These are phyloP conservation scores for Orbilia brochopaga DNA, from an alignment of 2,329 filamentous ascomycete species.

Conservation along the genomic window DNA sequence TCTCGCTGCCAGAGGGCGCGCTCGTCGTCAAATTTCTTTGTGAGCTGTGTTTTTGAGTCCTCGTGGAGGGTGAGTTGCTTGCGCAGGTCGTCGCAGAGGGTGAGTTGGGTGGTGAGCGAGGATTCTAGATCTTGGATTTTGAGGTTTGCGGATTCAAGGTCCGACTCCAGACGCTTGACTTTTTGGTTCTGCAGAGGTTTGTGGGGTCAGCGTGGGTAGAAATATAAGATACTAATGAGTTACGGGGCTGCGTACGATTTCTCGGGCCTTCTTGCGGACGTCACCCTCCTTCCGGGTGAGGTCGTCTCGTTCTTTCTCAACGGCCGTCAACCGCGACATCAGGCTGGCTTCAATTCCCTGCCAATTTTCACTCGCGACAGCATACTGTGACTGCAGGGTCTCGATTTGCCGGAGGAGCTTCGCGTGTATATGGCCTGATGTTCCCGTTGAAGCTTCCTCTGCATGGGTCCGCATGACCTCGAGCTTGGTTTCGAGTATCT, in stretches of 20 bases:
- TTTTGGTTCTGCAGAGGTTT: slow-evolving; percentile 66
- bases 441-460: slow-evolving; percentile 86
- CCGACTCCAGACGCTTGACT: slow-evolving; percentile 75
- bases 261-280: slow-evolving; percentile 84
- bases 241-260: slow-evolving; percentile 67
- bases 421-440: slow-evolving; percentile 79
- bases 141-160: slow-evolving; percentile 73
- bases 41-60: slow-evolving; percentile 32
- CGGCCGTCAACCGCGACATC: slow-evolving; percentile 73
- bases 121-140: slow-evolving; percentile 70
- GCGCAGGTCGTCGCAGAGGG: slow-evolving; percentile 68
- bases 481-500: slow-evolving; percentile 83
- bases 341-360: slow-evolving; percentile 91
- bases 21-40: slow-evolving; percentile 69
- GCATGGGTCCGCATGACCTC: slow-evolving; percentile 83
- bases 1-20: slow-evolving; percentile 63
- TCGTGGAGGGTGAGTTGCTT: slow-evolving; percentile 64
- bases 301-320: slow-evolving; percentile 93
- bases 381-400: slow-evolving; percentile 92
- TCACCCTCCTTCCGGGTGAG: slow-evolving; percentile 81
- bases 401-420: slow-evolving; percentile 94
- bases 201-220: slow-evolving; percentile 2
- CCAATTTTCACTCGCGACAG: slow-evolving; percentile 95
- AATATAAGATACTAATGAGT: background rate
- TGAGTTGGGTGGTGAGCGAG: slow-evolving; percentile 68